Evolutionary conservation across 2,329 filamentous ascomycete genomes (phyloP).

Genomic region (Coniosporium tulheliwenetii): DNA sequence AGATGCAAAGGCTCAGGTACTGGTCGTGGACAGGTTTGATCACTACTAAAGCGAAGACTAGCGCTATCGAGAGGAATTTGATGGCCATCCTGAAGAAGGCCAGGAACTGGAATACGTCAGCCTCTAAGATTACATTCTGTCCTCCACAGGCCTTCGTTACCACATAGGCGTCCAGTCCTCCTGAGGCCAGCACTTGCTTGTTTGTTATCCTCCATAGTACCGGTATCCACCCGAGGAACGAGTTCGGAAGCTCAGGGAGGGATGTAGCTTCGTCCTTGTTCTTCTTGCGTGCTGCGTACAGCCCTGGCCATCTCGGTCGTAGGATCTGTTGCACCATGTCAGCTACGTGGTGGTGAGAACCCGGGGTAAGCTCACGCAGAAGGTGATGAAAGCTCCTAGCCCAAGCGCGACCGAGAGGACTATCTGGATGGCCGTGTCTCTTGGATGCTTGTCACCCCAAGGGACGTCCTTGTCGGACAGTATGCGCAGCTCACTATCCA

Average conservation of each 20-base stretch:
- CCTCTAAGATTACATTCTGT: too few species aligned
- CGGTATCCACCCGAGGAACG: conserved; percentile 86
- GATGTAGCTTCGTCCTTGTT: conserved; percentile 47
- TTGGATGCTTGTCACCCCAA: conserved; percentile 17
- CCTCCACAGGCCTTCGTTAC: conserved; percentile 22
- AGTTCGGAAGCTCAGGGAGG: conserved; percentile 67
- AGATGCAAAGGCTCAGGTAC: conserved; percentile 29
- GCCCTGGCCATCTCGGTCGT: conserved; percentile 75
- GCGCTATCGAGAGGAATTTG: conserved; percentile 62
- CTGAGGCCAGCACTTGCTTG: conserved; percentile 75
- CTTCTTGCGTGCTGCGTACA: conserved; percentile 81
- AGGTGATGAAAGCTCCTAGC: conserved; percentile 53
- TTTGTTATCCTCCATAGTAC: conserved; percentile 72
- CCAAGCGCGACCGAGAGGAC: conserved; percentile 58
- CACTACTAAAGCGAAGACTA: conserved; percentile 66
- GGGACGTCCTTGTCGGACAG: too few species aligned
- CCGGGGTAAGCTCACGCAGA: conserved; percentile 44
- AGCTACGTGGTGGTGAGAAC: not conserved
- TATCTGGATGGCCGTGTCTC: conserved; percentile 45
- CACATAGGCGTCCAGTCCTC: conserved; percentile 88
- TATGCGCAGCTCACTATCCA: too few species aligned
- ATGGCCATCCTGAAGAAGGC: conserved; percentile 93
- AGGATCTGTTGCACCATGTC: conserved; percentile 42
- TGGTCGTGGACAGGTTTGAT: conserved; percentile 74
- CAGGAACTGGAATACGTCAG: conserved; percentile 45